Conservation (phyloP, 257 asterid genomes). For the Coffea eugenioides region DNA sequence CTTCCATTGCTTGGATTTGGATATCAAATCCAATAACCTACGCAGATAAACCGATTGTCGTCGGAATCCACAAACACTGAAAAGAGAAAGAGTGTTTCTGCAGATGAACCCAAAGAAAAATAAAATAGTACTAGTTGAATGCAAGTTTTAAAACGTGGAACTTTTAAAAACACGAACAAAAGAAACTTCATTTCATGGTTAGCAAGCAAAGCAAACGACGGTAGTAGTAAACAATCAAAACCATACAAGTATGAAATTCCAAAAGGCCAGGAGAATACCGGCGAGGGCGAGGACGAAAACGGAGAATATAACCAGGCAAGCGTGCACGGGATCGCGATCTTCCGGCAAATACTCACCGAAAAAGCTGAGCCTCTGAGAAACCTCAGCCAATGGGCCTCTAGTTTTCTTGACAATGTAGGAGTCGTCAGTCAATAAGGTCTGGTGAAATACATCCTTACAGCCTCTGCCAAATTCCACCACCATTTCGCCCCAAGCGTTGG, state of each 20-base stretch:
- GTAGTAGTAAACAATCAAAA: background rate
- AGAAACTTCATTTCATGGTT: background rate
- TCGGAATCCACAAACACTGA: background rate
- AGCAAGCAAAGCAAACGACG: background rate
- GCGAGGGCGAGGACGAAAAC: conserved; percentile 65
- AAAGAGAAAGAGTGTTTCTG: too few species aligned
- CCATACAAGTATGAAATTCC: background rate
- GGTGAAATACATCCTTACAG: conserved; percentile 74
- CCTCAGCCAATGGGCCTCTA: conserved; percentile 49
- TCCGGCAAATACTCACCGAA: conserved; percentile 81
- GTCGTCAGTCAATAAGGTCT: conserved; percentile 67
- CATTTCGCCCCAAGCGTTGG: conserved; percentile 84
- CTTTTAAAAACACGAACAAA: background rate
- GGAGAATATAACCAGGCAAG: conserved; percentile 65
- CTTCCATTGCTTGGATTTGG: background rate
- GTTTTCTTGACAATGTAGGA: conserved; percentile 72
- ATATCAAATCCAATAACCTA: background rate
- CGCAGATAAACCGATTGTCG: too few species aligned
- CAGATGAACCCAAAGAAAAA: too few species aligned
- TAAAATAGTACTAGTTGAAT: too few species aligned
- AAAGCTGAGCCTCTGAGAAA: conserved; percentile 54
- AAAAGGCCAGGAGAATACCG: conserved; percentile 35
- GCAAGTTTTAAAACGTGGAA: too few species aligned
- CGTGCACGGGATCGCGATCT: conserved; percentile 83
- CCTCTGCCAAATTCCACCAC: conserved; percentile 67